phyloP scores from a whole-genome alignment of 2,329 filamentous ascomycete species.

The Paecilomyces sp. region DNA sequence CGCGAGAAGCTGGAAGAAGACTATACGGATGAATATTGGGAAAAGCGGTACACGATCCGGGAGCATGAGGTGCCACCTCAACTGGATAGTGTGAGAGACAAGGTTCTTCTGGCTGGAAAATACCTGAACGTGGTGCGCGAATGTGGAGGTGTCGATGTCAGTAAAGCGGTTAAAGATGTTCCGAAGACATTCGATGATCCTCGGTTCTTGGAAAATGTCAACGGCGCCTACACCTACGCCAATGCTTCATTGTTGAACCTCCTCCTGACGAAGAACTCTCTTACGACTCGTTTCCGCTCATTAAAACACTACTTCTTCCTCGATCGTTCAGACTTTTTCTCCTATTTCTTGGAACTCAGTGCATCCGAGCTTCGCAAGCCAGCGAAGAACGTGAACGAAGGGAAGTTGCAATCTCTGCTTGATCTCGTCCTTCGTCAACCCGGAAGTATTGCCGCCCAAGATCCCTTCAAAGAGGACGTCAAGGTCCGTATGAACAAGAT shows the following conservation, averaged over 20 bases:
- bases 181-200: slow-evolving; percentile 87
- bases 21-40: slow-evolving; percentile 99
- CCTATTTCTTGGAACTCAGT: slow-evolving; percentile 90
- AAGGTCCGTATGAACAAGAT: slow-evolving; percentile 96
- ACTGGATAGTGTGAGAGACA: slow-evolving; percentile 82
- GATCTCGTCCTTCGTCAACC: slow-evolving; percentile 95
- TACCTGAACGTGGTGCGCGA: slow-evolving; percentile 97
- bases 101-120: slow-evolving; percentile 90
- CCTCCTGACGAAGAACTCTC: slow-evolving; percentile 82
- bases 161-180: slow-evolving; percentile 80
- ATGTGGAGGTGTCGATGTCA: slow-evolving; percentile 91
- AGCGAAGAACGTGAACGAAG: slow-evolving; percentile 79
- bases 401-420: slow-evolving; percentile 90
- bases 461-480: slow-evolving; percentile 97
- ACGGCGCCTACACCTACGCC: slow-evolving; percentile 86
- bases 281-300: slow-evolving; percentile 79
- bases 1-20: slow-evolving; percentile 88
- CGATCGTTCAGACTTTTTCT: slow-evolving; percentile 95
- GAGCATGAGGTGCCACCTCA: slow-evolving; percentile 89
- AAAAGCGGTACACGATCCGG: slow-evolving; percentile 90
- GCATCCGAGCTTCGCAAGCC: slow-evolving; percentile 85
- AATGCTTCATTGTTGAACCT: slow-evolving; percentile 89
- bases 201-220: slow-evolving; percentile 91
- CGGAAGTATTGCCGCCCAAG: slow-evolving; percentile 84
- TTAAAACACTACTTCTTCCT: slow-evolving; percentile 99